Evolutionary conservation across 75 land plant species (phyloP), one percentile per base, ranked within the genome.

Genomic region (Selaginella tamariscina): DNA sequence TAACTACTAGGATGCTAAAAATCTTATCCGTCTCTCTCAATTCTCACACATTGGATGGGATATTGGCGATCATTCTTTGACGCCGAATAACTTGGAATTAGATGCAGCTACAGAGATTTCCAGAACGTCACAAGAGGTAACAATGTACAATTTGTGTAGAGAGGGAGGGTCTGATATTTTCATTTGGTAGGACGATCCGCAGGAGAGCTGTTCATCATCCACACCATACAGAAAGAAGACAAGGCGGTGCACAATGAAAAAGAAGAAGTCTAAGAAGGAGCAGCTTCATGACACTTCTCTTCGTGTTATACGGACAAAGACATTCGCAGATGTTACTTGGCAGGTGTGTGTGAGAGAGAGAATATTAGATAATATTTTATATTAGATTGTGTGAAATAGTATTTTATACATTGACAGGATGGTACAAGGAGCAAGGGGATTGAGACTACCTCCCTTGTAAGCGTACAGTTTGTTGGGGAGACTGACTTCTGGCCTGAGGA

Each of bases 391-490:
- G n/a, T n/a, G n/a, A n/a, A n/a, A n/a, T n/a, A n/a, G n/a, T n/a
- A n/a, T n/a, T n/a, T n/a, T n/a, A n/a, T n/a, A n/a, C n/a, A n/a
- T 24, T 94, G 98, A 96, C 99, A 95, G 70, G 96, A 87, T 80
- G 99, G 96, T 9, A 82, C 67, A 26, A 77, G 56, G 15, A 82
- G 80, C 32, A 29, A 18, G 59, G 76, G 80, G 22, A 33, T 85
- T 32, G 70, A 74, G 24, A 77, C 96, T 29, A 85, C 77, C 31
- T 60, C 66, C 56, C 68, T 95, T 54, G 80, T 95, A 69, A 85
- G 87, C 28, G 82, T 90, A 65, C 84, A 84, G 55, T 86, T 73
- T 73, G 88, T 93, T 31, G 88, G 86, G 33, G 99, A 95, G 72
- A 88, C 87, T 69, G 99, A 95, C 64, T 95, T 95, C 71, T 86